Evolutionary conservation across 768 basidiomycete species (phyloP), one percentile per base, ranked within the genome.

Genomic region (Termitomyces sp.): DNA sequence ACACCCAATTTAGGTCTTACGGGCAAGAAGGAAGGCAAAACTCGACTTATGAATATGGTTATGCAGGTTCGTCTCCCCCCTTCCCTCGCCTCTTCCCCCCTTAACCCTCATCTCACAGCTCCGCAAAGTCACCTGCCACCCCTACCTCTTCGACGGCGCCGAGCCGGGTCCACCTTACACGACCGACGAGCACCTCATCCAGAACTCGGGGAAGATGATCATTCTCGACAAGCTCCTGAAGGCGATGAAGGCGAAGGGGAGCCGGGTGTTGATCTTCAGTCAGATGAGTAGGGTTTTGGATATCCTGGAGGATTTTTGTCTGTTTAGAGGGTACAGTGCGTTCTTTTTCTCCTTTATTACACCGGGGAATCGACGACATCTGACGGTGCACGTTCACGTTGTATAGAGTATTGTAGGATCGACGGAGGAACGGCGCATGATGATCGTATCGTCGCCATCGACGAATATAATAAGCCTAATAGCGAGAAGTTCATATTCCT

Each of bases 231-330:
- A 94, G 71, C 79, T 99, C 0, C 83, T 98, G 20, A 78, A 79
- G 56, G 85, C 82, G 34, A 89, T 98, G 92, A 93, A 92, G 67
- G 86, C 75, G 24, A 95, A 95, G 70, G 95, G 94, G n/a, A 96
- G 93, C 3, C 85, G 96, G 8, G 91, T 95, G 3, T 83, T 98
- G 63, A 97, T 99, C 60, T 99, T 99, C 78, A 96, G 93, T 65
- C 97, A 98, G 72, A 98, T 99, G 97, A 95, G 93, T 73, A 88
- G 97, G n/a, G 91, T 98, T 57, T 80, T 98, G 49, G 97, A 99
- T 71, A 98, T 99, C 58, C 72, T 99, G 45, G 96, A 98, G 69
- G 96, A 98, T 68, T 98, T 95, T 72, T 98, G 95, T 72, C 77
- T 96, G 59, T 99, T 98, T 78, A 79, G 95, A 46, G 75, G 76